Evolutionary conservation across 495 filamentous ascomycete species (phyloP), one percentile per base, ranked within the genome.

Genomic region (Ascobolus immersus): DNA sequence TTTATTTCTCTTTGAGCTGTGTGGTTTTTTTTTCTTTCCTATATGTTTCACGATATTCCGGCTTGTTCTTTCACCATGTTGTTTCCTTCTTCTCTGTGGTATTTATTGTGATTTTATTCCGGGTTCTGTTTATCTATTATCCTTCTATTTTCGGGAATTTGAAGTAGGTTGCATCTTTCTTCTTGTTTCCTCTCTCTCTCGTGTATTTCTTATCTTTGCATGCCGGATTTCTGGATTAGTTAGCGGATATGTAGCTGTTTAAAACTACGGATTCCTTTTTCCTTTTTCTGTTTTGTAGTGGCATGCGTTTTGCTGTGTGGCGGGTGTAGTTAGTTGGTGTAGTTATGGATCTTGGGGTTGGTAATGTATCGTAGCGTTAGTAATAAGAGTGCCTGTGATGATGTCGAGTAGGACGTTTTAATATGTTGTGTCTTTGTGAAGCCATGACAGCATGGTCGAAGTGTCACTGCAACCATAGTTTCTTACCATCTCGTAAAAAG

Each of bases 1-100:
- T 40, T 24, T 37, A 42, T 48, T 38, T 44, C 43, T 33, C 38
- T 44, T 34, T 43, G 35, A 43, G 36, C 41, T 44, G 42, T 32
- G 36, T 33, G 35, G 39, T 37, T 35, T 28, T 38, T 36, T 17
- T 33, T 23, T 33, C 34, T 21, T 36, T 7, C 23, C 28, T 13
- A 8, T 4, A 22, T 33, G 13, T 23, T 21, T 9, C 22, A 22
- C 21, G 31, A 28, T 34, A 15, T 34, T 26, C n/a, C 5, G 14
- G 8, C 27, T 13, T 17, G n/a, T 25, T 7, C 22, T n/a, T n/a
- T n/a, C 22, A 25, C 7, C 22, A 25, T 25, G 22, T 25, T 25
- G 22, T 25, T 25, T 25, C 22, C 22, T 34, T 34, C 28, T 23
- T 33, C 11, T 38, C 21, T 38, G 27, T 28, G 21, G 21, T 38